Conservation (phyloP, 1,284 basidiomycete species). For the Pseudozyma hubeiensis region DNA sequence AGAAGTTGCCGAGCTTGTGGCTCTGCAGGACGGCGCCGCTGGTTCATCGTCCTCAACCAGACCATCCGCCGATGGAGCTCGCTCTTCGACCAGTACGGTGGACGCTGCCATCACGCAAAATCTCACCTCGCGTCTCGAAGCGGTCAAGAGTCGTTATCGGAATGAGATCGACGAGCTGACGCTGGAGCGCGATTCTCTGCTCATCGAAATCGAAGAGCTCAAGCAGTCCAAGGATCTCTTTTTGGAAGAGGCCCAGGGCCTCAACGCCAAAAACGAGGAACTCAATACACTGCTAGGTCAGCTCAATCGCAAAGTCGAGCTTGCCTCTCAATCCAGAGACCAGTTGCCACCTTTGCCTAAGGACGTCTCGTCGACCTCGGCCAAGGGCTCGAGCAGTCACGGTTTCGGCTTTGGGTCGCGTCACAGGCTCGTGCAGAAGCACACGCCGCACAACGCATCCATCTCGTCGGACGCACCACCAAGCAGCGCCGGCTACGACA, state of each 20-base stretch:
- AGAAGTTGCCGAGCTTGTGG: constrained; percentile 89
- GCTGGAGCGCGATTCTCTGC: constrained; percentile 81
- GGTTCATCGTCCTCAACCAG: constrained; percentile 7
- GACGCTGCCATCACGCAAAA: constrained; percentile 75
- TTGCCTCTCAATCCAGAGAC: constrained; percentile 29
- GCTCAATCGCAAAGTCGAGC: constrained; percentile 51
- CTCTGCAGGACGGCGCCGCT: constrained; percentile 73
- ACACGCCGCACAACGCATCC: constrained; percentile 42
- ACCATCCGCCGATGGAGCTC: constrained; percentile 14
- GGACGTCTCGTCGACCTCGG: constrained; percentile 16
- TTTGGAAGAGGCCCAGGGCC: constrained; percentile 87
- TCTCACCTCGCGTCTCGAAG: constrained; percentile 87
- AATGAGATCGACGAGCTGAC: constrained; percentile 86
- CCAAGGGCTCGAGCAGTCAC: constrained; percentile 27
- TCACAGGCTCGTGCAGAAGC: constrained; percentile 35
- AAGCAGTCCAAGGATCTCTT: constrained; percentile 86
- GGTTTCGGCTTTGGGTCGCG: constrained; percentile 56
- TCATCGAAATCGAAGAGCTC: constrained; percentile 87
- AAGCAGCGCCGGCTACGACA: constrained; percentile 39
- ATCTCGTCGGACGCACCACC: constrained; percentile 46
- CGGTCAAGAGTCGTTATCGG: constrained; percentile 86
- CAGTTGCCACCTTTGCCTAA: constrained; percentile 37
- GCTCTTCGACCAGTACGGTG: constrained; percentile 19
- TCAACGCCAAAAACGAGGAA: constrained; percentile 92
- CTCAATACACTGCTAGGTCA: constrained; percentile 85